phyloP scores from a whole-genome alignment of 139 green algal genomes.

The Auxenochlorella pyrenoidosa region DNA sequence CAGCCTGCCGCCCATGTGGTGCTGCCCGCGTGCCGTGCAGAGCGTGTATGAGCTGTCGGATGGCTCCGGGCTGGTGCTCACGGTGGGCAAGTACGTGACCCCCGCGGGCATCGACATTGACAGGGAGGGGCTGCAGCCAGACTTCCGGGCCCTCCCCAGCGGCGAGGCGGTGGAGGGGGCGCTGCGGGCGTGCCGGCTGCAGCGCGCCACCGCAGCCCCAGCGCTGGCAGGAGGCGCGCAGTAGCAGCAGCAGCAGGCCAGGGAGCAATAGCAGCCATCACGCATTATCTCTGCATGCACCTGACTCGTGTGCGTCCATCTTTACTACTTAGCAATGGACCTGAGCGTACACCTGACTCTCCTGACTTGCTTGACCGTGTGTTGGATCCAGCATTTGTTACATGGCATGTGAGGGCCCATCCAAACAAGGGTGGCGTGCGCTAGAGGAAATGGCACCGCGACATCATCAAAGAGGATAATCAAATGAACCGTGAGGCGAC shows the following conservation, averaged over 20 bases:
- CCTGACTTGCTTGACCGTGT: too few species aligned
- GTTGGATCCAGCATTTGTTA: too few species aligned
- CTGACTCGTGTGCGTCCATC: too few species aligned
- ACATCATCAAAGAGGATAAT: too few species aligned
- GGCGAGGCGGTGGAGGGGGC: constrained; percentile 12
- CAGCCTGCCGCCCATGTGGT: not conserved
- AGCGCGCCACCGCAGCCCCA: not conserved
- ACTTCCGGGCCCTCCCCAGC: constrained; percentile 59
- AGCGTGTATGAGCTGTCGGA: constrained; percentile 95
- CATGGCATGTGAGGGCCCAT: too few species aligned
- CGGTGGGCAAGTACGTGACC: constrained; percentile 96
- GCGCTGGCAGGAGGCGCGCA: not conserved
- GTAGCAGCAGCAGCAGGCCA: not conserved
- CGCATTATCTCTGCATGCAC: too few species aligned
- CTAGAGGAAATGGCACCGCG: too few species aligned
- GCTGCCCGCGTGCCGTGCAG: not conserved
- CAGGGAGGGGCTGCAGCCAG: constrained; percentile 67
- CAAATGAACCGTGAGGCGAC: too few species aligned
- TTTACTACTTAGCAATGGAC: too few species aligned
- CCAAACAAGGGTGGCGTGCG: too few species aligned
- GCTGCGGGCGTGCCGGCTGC: constrained; percentile 32
- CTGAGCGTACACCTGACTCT: too few species aligned
- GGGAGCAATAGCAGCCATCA: too few species aligned
- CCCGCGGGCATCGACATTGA: constrained; percentile 81
- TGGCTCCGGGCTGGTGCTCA: constrained; percentile 87